phyloP scores from a whole-genome alignment of 2,329 filamentous ascomycete species.

The Diaporthe destruens region DNA sequence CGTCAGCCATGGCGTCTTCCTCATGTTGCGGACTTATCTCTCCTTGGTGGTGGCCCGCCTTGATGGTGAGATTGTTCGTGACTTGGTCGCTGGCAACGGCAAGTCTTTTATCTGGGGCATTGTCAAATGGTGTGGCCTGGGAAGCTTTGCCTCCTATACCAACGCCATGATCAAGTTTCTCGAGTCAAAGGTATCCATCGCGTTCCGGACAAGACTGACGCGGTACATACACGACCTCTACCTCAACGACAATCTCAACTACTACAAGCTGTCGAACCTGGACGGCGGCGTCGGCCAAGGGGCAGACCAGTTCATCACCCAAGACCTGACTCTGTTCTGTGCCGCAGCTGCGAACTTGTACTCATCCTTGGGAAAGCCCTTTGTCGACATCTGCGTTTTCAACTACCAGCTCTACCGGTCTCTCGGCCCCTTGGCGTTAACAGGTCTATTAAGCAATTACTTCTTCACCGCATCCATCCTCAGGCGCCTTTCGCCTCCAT shows the following conservation, averaged over 20 bases:
- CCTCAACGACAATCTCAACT: conserved; percentile 93
- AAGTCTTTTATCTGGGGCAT: conserved; percentile 90
- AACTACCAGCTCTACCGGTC: conserved; percentile 97
- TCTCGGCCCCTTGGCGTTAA: conserved; percentile 87
- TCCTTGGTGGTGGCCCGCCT: conserved; percentile 92
- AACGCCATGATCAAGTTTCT: conserved; percentile 99
- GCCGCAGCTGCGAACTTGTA: conserved; percentile 92
- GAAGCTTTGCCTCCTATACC: conserved; percentile 93
- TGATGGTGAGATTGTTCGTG: conserved; percentile 95
- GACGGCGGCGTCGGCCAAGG: conserved; percentile 93
- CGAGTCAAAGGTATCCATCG: conserved; percentile 97
- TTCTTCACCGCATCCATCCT: conserved; percentile 93
- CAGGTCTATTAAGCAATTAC: conserved; percentile 90
- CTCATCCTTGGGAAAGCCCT: conserved; percentile 95
- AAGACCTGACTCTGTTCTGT: conserved; percentile 96
- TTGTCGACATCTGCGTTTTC: conserved; percentile 97
- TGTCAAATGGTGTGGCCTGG: conserved; percentile 94
- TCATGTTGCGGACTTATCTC: conserved; percentile 93
- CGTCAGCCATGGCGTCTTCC: conserved; percentile 87
- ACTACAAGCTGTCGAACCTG: conserved; percentile 93
- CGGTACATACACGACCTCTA: conserved; percentile 98
- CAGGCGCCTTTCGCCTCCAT: conserved; percentile 89
- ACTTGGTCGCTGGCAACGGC: conserved; percentile 95
- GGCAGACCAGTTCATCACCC: conserved; percentile 97
- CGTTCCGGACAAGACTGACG: conserved; percentile 94